These are phyloP conservation scores for Piper longum DNA, from an alignment of 164 flowering plant genomes.

Conservation along the genomic window DNA sequence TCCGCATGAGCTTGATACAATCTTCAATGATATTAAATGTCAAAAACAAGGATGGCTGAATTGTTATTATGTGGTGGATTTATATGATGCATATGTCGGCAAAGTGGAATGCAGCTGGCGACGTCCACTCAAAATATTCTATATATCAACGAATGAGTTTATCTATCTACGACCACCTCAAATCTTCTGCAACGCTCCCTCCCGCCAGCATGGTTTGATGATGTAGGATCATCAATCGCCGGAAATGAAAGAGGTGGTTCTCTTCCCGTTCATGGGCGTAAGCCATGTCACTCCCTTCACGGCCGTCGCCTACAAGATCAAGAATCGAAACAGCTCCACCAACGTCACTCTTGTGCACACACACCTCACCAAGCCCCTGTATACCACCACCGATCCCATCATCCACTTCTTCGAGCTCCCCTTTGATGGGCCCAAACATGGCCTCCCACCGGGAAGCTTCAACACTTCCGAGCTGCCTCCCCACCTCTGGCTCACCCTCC, in stretches of 20 bases:
- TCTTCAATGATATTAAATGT: no score
- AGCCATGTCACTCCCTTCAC: conserved; percentile 11
- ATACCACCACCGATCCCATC: background rate
- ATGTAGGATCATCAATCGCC: background rate
- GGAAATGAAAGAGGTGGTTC: conserved; percentile 2
- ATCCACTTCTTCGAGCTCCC: conserved; percentile 11
- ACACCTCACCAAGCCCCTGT: conserved; percentile 2
- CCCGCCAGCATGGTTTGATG: no score
- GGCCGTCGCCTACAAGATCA: conserved; percentile 5
- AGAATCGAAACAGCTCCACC: background rate
- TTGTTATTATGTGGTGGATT: no score
- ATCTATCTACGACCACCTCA: no score
- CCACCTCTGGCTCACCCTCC: background rate
- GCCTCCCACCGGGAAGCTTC: conserved; percentile 12
- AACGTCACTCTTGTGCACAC: conserved; percentile 11
- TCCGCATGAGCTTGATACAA: no score
- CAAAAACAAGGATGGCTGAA: no score
- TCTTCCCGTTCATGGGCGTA: conserved; percentile 13
- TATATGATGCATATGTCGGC: no score
- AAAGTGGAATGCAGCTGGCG: no score
- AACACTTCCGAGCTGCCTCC: conserved; percentile 1
- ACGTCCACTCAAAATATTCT: no score
- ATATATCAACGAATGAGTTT: no score
- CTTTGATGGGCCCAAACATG: conserved; percentile 7
- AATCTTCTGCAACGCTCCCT: no score